Percentiles rank a stretch among this genome's conserved stretches.
phyloP scores from a whole-genome alignment of 2,329 filamentous ascomycete genomes.

The Graphilbum fragrans region DNA sequence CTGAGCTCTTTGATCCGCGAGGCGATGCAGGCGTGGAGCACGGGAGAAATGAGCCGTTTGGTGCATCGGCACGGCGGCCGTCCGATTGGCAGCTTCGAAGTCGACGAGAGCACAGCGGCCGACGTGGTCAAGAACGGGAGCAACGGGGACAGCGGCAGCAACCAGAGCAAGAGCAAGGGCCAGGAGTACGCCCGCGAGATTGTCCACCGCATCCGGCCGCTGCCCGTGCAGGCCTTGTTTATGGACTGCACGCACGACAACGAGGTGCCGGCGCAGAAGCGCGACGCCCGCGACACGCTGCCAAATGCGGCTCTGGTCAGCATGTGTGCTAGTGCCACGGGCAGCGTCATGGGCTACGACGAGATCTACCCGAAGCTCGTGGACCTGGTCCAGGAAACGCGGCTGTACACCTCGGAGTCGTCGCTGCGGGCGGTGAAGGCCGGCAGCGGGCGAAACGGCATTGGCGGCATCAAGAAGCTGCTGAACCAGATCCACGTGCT shows the following conservation, averaged over 20 bases:
- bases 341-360: slow-evolving; percentile 96
- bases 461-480: slow-evolving; percentile 81
- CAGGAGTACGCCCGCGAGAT: slow-evolving; percentile 38
- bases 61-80: slow-evolving; percentile 89
- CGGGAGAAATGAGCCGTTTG: slow-evolving; percentile 78
- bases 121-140: slow-evolving; percentile 1
- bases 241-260: slow-evolving; percentile 99
- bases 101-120: slow-evolving; percentile 59
- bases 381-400: slow-evolving; percentile 83
- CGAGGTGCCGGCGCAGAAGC: slow-evolving; percentile 87
- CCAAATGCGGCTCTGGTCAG: slow-evolving; percentile 87
- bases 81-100: slow-evolving; percentile 92
- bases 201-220: slow-evolving; percentile 72
- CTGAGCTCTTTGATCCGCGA: slow-evolving; percentile 88
- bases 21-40: slow-evolving; percentile 97
- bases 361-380: slow-evolving; percentile 89
- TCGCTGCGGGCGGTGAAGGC: slow-evolving; percentile 44
- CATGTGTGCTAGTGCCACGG: slow-evolving; percentile 91
- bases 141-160: background rate
- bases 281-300: slow-evolving; percentile 85
- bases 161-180: slow-evolving; percentile 1
- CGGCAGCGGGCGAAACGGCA: slow-evolving; percentile 66
- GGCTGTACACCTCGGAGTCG: slow-evolving; percentile 68
- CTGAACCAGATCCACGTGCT: slow-evolving; percentile 89
- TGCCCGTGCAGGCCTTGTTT: slow-evolving; percentile 83